These are phyloP conservation scores for Delonix regia DNA, from an alignment of 306 rosid species.

Conservation along the genomic window DNA sequence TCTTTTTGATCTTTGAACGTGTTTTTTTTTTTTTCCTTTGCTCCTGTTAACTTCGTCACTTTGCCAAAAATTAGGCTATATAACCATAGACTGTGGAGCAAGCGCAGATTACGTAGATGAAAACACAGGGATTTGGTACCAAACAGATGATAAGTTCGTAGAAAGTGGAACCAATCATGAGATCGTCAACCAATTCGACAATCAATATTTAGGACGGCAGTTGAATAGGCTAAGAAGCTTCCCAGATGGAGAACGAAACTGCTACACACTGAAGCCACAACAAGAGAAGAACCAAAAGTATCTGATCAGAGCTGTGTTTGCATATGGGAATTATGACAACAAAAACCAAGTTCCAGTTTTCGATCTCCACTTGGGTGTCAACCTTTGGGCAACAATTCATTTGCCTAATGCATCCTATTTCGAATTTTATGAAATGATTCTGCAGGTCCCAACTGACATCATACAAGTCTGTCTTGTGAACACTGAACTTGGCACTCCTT, in stretches of 20 bases:
- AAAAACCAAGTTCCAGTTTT: neutral
- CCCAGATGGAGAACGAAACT: neutral
- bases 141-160: neutral
- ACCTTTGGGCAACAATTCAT: neutral
- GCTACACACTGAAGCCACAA: neutral
- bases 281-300: neutral
- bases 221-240: neutral
- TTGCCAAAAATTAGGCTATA: no score
- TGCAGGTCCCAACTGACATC: neutral
- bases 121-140: neutral
- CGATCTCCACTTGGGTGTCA: neutral
- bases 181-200: no score
- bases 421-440: neutral
- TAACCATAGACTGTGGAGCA: neutral
- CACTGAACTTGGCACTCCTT: neutral
- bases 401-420: neutral
- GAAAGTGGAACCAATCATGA: neutral
- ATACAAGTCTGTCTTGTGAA: neutral
- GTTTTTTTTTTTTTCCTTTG: no score
- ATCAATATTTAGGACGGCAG: neutral
- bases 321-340: neutral
- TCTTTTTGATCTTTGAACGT: no score
- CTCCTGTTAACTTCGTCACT: no score
- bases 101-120: neutral
- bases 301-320: neutral